Evolutionary conservation across 108 stramenopile genomes (phyloP).

Genomic region (Bacterosira constricta): DNA sequence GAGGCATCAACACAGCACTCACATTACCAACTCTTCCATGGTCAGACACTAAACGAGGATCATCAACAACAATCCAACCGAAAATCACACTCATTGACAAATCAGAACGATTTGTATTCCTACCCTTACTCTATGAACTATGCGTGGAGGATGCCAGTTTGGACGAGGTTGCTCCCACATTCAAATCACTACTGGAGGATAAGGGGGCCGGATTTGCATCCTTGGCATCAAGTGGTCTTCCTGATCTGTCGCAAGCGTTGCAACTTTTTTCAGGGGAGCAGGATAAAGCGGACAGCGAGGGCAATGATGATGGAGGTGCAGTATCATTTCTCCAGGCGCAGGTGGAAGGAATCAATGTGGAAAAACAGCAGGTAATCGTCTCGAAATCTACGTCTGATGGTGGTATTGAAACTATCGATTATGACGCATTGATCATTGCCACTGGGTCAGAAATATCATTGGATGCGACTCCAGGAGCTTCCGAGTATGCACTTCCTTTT

Average conservation of each 20-base stretch:
- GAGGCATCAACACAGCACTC: slow-evolving; percentile 67
- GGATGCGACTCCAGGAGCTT: slow-evolving; percentile 75
- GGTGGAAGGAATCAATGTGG: slow-evolving; percentile 53
- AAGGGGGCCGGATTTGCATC: neutral
- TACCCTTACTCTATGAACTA: slow-evolving; percentile 87
- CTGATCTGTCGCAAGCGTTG: slow-evolving; percentile 4
- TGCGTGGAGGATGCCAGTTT: slow-evolving; percentile 67
- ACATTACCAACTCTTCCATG: slow-evolving; percentile 50
- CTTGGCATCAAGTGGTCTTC: neutral
- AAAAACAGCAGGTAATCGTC: slow-evolving; percentile 33
- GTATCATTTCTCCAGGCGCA: slow-evolving; percentile 46
- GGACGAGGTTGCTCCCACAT: slow-evolving; percentile 69
- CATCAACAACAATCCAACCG: slow-evolving; percentile 44
- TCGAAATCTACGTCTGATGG: neutral
- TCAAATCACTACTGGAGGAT: slow-evolving; percentile 54
- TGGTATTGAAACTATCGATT: slow-evolving; percentile 41
- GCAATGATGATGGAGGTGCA: neutral
- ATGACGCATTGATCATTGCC: slow-evolving; percentile 78
- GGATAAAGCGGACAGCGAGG: neutral
- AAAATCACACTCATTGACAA: slow-evolving; percentile 77
- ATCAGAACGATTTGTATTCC: slow-evolving; percentile 85
- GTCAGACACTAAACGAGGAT: slow-evolving; percentile 12
- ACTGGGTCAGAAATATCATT: slow-evolving; percentile 66
- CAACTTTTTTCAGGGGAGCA: slow-evolving; percentile 6
- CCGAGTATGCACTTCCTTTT: slow-evolving; percentile 74